Base-by-base conservation (phyloP, 83 land plant genomes). In the Isoetes engelmannii region DNA sequence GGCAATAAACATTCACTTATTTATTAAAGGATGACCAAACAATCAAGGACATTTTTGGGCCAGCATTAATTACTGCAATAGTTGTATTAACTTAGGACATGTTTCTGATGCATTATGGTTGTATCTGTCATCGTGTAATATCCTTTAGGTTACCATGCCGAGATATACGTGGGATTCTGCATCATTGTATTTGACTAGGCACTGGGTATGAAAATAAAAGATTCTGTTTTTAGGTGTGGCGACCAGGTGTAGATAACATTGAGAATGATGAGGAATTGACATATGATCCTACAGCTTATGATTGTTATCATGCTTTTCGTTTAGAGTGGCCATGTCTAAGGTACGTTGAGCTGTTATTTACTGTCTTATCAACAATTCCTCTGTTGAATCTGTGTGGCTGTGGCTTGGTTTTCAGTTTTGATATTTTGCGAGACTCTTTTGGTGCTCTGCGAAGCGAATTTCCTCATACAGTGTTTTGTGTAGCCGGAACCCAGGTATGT, bases 241-340 rank as follows among this genome's bases (percentile, higher is more conserved):
- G 81, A 67, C 99, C 99, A 4, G 96, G 99, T 2, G 89, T 94
- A 10, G 99, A 94, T 61, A 71, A 68, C 47, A 44, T 94, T 56
- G 99, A 82, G 45, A 90, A 90, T 44, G 96, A 79, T 15, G 95
- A 93, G 57, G 90, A 93, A 81, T 83, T 90, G 50, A 86, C 86
- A 70, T 93, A 82, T 51, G 98, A 93, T 57, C 96, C 88, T 15
- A 68, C 98, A n/a, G 92, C 92, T 18, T 93, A 93, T 75, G 84
- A 90, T 57, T 87, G 84, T 57, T 82, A 90, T 12, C 92, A 91
- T 55, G 92, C 88, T 6, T 94, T 94, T 68, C 67, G 84, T 69
- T 72, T 94, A 50, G 90, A 90, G 1, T 94, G 99, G 99, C 99
- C 99, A 7, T 94, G 93, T 70, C 79, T 94, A 64, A 94, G 98